Percentiles rank a stretch among this genome's conserved stretches.
These are phyloP conservation scores for Thelonectria olida DNA, from an alignment of 2,329 filamentous ascomycete species.

Conservation along the genomic window DNA sequence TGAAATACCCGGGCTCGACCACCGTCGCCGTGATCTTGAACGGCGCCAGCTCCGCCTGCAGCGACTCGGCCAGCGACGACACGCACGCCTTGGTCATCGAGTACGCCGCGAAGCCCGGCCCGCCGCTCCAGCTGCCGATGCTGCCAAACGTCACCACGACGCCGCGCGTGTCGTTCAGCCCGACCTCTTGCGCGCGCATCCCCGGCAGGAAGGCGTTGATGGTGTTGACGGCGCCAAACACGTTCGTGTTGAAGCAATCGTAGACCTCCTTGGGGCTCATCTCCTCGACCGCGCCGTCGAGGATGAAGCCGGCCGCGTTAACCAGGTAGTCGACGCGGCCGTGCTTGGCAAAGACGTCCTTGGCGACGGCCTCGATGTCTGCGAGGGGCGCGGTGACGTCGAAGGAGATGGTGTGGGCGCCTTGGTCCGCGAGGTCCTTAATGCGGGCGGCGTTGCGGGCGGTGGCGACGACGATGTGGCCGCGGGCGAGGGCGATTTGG, in stretches of 20 bases:
- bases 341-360: constrained; percentile 42
- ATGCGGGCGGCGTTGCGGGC: constrained; percentile 53
- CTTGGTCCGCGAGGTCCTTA: constrained; percentile 51
- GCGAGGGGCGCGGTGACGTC: constrained; percentile 55
- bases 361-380: constrained; percentile 48
- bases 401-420: constrained; percentile 54
- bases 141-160: constrained; percentile 58
- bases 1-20: constrained; percentile 64
- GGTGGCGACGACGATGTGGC: constrained; percentile 61
- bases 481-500: constrained; percentile 52
- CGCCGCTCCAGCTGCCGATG: constrained; percentile 54
- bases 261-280: constrained; percentile 47
- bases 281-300: constrained; percentile 55
- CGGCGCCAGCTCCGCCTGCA: constrained; percentile 53
- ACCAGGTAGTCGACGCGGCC: constrained; percentile 58
- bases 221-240: constrained; percentile 61
- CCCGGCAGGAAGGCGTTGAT: constrained; percentile 58
- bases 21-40: constrained; percentile 55
- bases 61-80: constrained; percentile 54
- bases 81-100: constrained; percentile 57
- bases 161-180: constrained; percentile 34
- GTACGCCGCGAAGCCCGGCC: constrained; percentile 50
- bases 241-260: constrained; percentile 60
- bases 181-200: constrained; percentile 50
- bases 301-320: constrained; percentile 57